These are phyloP conservation scores for Lojkania enalia DNA, from an alignment of 2,329 filamentous ascomycete species.

Conservation along the genomic window DNA sequence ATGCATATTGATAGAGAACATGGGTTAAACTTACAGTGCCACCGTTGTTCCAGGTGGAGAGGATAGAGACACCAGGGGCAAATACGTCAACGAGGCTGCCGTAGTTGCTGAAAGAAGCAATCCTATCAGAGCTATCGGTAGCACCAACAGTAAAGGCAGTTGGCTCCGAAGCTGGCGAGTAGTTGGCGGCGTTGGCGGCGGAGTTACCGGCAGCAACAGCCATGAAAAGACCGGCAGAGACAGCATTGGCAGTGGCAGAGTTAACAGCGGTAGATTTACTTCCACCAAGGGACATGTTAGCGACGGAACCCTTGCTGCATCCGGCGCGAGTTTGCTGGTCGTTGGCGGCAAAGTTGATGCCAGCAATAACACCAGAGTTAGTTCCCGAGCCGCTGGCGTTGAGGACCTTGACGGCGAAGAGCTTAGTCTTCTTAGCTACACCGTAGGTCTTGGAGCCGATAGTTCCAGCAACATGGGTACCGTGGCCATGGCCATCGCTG, in stretches of 20 bases:
- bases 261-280: constrained; percentile 43
- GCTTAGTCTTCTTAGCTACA: constrained; percentile 44
- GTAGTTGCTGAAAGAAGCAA: constrained; percentile 47
- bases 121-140: constrained; percentile 40
- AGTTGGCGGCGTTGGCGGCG: constrained; percentile 33
- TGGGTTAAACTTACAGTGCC: constrained; percentile 33
- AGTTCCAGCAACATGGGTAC: constrained; percentile 45
- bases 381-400: constrained; percentile 44
- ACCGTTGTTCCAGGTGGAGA: constrained; percentile 53
- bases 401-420: constrained; percentile 49
- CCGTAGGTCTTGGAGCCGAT: constrained; percentile 44
- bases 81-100: constrained; percentile 45
- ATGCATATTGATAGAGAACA: background rate
- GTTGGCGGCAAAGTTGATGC: constrained; percentile 43
- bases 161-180: constrained; percentile 45
- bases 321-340: constrained; percentile 36
- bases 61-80: constrained; percentile 47
- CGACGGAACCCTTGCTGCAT: constrained; percentile 42
- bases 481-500: constrained; percentile 46
- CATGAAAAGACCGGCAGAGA: constrained; percentile 44
- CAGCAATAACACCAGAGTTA: constrained; percentile 46
- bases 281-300: constrained; percentile 48
- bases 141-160: constrained; percentile 47
- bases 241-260: constrained; percentile 41
- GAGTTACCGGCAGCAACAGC: constrained; percentile 48